Evolutionary conservation across 306 rosid species (phyloP), one percentile per base, ranked within the genome.

Genomic region (Quercus mongolica): DNA sequence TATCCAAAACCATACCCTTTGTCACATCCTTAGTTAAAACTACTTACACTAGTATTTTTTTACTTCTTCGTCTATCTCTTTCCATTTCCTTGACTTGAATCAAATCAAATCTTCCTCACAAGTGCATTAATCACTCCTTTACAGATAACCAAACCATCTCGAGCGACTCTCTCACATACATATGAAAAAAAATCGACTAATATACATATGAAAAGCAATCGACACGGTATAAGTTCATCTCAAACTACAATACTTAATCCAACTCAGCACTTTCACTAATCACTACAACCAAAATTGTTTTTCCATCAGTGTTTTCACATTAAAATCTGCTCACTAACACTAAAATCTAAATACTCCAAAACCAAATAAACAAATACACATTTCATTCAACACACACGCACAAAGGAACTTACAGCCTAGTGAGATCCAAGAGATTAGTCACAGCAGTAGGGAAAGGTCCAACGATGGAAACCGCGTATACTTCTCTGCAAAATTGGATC

Each of bases 391-490:
- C 11, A 41, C 46, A 38, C 46, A 6, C 44, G 0, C 10, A 41
- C 5, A 13, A 1, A 49, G 14, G 54, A 4, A 19, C 93, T 89
- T 88, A 93, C 99, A 96, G 94, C 73, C 96, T 83, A 59, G 98
- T 91, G 81, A 96, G 99, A 91, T 96, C 99, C 94, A 96, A 78
- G 57, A 96, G 92, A 85, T 94, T 96, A 21, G 99, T 96, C 0
- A 96, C 99, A 33, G 99, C 99, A 74, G 99, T 93, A 31, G 99
- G 99, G 77, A 96, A 96, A 84, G 99, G 99, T 4, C 99, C 99
- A 9, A 96, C 99, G 73, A 96, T 96, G 4, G 99, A 96, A 52
- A 94, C 99, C 0, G 98, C 99, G 86, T 96, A 96, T 33, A 96
- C 99, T 89, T 96, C 98, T 68, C 99, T 96, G 88, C 76, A 86